These are phyloP conservation scores for Huntiella omanensis DNA, from an alignment of 2,329 filamentous ascomycete species.

Conservation along the genomic window DNA sequence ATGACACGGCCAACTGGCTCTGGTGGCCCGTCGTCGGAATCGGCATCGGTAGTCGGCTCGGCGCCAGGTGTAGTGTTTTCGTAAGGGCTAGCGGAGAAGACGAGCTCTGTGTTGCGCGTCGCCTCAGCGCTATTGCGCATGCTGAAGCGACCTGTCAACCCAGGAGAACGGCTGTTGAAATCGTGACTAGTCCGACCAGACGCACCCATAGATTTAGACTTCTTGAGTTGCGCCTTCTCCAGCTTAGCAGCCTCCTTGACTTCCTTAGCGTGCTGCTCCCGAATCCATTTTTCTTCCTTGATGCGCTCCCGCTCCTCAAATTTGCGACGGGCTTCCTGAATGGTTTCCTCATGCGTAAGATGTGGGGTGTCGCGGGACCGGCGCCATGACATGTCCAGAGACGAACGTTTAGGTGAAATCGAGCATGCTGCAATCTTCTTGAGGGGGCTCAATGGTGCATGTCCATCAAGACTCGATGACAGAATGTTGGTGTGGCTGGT, in stretches of 20 bases:
- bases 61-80: slow-evolving; percentile 21
- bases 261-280: slow-evolving; percentile 36
- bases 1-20: slow-evolving; percentile 19
- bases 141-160: slow-evolving; percentile 3
- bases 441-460: slow-evolving; percentile 16
- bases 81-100: slow-evolving; percentile 28
- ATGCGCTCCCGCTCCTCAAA: slow-evolving; percentile 42
- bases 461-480: slow-evolving; percentile 14
- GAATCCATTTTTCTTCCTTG: slow-evolving; percentile 44
- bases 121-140: slow-evolving; percentile 17
- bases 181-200: slow-evolving; percentile 11
- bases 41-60: slow-evolving; percentile 15
- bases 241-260: slow-evolving; percentile 36
- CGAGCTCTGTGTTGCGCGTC: slow-evolving; percentile 21
- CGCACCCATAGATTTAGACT: slow-evolving; percentile 20
- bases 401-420: slow-evolving; percentile 36
- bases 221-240: slow-evolving; percentile 27
- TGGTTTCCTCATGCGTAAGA: slow-evolving; percentile 34
- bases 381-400: slow-evolving; percentile 39
- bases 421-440: slow-evolving; percentile 17
- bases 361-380: slow-evolving; percentile 26
- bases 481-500: slow-evolving; percentile 30
- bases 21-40: slow-evolving; percentile 18
- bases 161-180: neutral
- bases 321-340: slow-evolving; percentile 41